Evolutionary conservation across 169 alveolate species (phyloP), one percentile per base, ranked within the genome.

Genomic region (Plasmodium gonderi): DNA sequence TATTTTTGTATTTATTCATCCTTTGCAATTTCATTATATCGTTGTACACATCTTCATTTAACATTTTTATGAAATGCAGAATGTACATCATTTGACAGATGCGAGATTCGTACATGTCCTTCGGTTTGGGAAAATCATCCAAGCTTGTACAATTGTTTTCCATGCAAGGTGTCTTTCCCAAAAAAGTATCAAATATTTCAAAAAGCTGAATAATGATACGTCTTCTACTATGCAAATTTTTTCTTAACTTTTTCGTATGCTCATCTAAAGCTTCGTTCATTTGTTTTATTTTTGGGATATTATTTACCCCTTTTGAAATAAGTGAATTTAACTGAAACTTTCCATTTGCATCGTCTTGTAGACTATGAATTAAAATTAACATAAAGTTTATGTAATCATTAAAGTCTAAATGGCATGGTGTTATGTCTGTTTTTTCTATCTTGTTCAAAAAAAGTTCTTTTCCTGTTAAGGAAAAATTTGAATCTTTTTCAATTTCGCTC

Each of bases 401-500:
- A 29, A 80, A 65, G 29, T 69, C 29, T 20, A 68, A 44, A 14
- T n/a, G 47, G 36, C 67, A 82, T 23, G 81, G 64, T 12, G 20
- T 1, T 6, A 36, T 20, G 47, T 82, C 92, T 38, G 81, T 82
- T 69, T 69, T 69, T 47, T 82, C 81, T 64, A 80, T 36, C 14
- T 65, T 60, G 44, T 26, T 65, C n/a, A 60, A 80, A 42, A 80
- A 4, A 7, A 23, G 8, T 23, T 2, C n/a, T 20, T 45, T 47
- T 20, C 29, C 20, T 47, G 64, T 45, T 82, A 47, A 44, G 60
- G 17, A 31, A 54, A n/a, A 80, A 65, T 14, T 20, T 44, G 47
- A n/a, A 3, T 44, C 23, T 47, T 38, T n/a, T 8, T 67, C 11
- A 9, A 36, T 81, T 81, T 45, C 69, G 20, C 26, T 33, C 29